These are phyloP conservation scores for Dendrobium officinale DNA, from an alignment of 106 monocot genomes.

Conservation along the genomic window DNA sequence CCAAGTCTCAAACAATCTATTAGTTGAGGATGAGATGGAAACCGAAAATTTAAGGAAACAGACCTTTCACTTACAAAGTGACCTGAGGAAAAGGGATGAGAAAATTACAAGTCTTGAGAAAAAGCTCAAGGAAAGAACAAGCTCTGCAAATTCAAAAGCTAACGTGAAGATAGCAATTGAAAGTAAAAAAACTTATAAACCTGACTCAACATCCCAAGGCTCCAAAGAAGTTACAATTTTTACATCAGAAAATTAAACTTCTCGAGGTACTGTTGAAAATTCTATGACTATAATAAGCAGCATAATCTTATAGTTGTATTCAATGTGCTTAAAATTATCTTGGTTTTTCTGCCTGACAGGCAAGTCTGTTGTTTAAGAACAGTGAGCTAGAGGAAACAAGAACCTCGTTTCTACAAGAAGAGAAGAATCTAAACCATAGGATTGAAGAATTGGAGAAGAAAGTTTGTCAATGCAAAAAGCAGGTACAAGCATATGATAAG, in stretches of 20 bases:
- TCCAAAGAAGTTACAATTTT: constrained; percentile 11
- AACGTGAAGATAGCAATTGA: constrained; percentile 10
- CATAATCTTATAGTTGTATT: not conserved
- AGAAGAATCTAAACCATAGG: constrained; percentile 11
- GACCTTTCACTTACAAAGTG: constrained; percentile 20
- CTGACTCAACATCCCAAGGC: constrained; percentile 4
- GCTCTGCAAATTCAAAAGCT: constrained; percentile 5
- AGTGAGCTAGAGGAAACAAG: constrained; percentile 8
- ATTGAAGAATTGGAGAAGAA: constrained; percentile 16
- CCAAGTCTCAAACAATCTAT: constrained; percentile 27
- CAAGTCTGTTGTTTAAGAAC: constrained; percentile 16
- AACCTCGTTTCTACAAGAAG: constrained; percentile 8
- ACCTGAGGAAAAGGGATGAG: constrained; percentile 30
- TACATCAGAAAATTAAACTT: constrained; percentile 19
- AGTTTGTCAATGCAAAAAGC: not conserved
- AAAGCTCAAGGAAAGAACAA: constrained; percentile 24
- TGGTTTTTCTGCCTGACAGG: constrained; percentile 10
- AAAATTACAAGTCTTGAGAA: constrained; percentile 19
- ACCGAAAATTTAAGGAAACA: constrained; percentile 45
- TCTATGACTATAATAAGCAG: not conserved
- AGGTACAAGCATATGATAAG: not conserved
- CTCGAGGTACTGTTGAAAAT: constrained; percentile 18
- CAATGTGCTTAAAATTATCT: not conserved
- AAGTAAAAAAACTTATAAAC: constrained; percentile 22
- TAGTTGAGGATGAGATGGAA: constrained; percentile 34